These are phyloP conservation scores for Uncinocarpus reesii DNA, from an alignment of 2,329 filamentous ascomycete genomes.

Conservation along the genomic window DNA sequence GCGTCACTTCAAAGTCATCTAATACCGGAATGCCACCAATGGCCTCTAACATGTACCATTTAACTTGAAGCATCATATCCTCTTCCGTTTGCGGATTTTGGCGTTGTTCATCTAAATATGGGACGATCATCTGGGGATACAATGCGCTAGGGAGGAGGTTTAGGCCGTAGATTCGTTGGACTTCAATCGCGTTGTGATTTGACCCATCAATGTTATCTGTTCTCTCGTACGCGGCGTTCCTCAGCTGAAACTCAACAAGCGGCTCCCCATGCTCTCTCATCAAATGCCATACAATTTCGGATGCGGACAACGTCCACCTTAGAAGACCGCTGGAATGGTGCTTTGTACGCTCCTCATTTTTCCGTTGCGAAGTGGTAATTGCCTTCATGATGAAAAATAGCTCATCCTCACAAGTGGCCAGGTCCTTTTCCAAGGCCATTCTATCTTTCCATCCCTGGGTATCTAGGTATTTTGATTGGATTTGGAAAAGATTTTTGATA, in stretches of 20 bases:
- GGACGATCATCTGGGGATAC: slow-evolving; percentile 91
- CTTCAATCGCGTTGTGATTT: slow-evolving; percentile 82
- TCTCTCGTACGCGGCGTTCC: slow-evolving; percentile 83
- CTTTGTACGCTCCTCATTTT: slow-evolving; percentile 58
- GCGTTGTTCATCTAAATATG: slow-evolving; percentile 62
- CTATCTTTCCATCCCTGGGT: slow-evolving; percentile 85
- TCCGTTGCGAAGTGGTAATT: slow-evolving; percentile 89
- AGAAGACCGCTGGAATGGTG: slow-evolving; percentile 68
- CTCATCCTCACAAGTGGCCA: slow-evolving; percentile 86
- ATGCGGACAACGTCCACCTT: slow-evolving; percentile 86
- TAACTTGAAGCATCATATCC: slow-evolving; percentile 81
- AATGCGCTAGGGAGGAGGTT: slow-evolving; percentile 84
- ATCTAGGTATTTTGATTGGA: slow-evolving; percentile 78
- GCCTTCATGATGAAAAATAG: slow-evolving; percentile 99
- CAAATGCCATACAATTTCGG: slow-evolving; percentile 95
- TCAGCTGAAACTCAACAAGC: slow-evolving; percentile 83
- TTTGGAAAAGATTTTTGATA: slow-evolving; percentile 92
- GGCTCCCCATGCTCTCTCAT: slow-evolving; percentile 79
- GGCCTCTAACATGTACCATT: slow-evolving; percentile 97
- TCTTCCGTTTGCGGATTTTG: slow-evolving; percentile 45
- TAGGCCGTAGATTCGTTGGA: slow-evolving; percentile 76
- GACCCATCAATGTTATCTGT: slow-evolving; percentile 96
- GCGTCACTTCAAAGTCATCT: slow-evolving; percentile 88
- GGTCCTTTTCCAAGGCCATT: slow-evolving; percentile 75
- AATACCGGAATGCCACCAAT: slow-evolving; percentile 96